Percentiles rank a stretch among this genome's conserved stretches.
phyloP scores from a whole-genome alignment of 2,329 filamentous ascomycete species.

The Xylaria sp. region DNA sequence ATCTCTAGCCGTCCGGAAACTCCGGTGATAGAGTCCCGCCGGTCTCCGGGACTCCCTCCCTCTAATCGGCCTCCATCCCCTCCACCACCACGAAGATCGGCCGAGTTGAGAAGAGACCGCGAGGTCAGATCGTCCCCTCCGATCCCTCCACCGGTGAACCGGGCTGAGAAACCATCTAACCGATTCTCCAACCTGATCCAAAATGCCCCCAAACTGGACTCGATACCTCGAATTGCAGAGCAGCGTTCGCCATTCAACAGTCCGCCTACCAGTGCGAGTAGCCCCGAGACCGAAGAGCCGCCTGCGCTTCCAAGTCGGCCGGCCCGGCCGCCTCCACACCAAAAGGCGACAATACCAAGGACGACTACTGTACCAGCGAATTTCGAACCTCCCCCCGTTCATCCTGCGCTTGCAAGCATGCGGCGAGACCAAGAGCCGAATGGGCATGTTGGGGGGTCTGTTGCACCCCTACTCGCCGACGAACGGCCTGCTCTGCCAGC shows the following conservation, averaged over 20 bases:
- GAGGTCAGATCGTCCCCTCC: constrained; percentile 46
- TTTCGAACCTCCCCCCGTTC: constrained; percentile 58
- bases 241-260: constrained; percentile 81
- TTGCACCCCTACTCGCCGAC: constrained; percentile 46
- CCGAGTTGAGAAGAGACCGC: constrained; percentile 56
- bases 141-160: constrained; percentile 75
- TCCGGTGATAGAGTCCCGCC: constrained; percentile 50
- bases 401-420: constrained; percentile 50
- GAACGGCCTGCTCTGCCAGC: constrained; percentile 55
- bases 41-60: constrained; percentile 51
- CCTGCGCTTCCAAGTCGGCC: constrained; percentile 54
- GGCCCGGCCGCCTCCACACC: constrained; percentile 46
- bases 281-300: constrained; percentile 53
- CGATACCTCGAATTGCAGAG: constrained; percentile 43
- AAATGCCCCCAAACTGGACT: constrained; percentile 38
- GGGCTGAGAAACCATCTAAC: constrained; percentile 76
- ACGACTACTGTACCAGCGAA: constrained; percentile 38
- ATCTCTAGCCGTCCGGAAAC: constrained; percentile 60
- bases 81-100: constrained; percentile 65
- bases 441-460: constrained; percentile 40
- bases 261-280: constrained; percentile 74
- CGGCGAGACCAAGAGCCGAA: constrained; percentile 49
- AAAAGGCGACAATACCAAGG: constrained; percentile 33
- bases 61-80: constrained; percentile 62
- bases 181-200: constrained; percentile 46